phyloP scores from a whole-genome alignment of 805 yeast genomes.

The Yamadazyma paraphyllophila region DNA sequence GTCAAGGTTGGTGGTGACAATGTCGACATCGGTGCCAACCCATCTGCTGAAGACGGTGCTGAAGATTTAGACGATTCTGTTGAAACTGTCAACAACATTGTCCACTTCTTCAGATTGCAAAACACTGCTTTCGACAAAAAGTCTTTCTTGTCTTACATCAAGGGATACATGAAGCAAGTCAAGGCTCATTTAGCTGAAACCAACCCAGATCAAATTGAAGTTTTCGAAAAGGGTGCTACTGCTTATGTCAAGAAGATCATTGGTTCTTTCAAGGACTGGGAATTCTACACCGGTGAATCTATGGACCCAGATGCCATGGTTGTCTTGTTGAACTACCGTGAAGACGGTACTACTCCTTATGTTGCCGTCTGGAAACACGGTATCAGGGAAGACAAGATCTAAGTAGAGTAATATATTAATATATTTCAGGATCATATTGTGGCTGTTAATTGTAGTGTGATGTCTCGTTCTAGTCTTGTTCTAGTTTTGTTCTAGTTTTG shows the following conservation, averaged over 20 bases:
- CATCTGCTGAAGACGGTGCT: constrained; percentile 94
- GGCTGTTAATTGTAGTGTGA: no score
- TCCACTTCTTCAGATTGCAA: constrained; percentile 97
- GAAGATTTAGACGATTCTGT: constrained; percentile 81
- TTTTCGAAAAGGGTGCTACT: constrained; percentile 96
- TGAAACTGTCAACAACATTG: constrained; percentile 96
- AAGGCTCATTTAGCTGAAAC: constrained; percentile 88
- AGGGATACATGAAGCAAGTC: constrained; percentile 97
- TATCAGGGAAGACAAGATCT: constrained; percentile 84
- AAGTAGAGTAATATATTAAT: constrained; percentile 28
- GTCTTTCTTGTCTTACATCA: constrained; percentile 93
- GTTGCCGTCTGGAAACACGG: constrained; percentile 99
- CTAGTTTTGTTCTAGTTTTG: no score
- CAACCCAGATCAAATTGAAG: constrained; percentile 82
- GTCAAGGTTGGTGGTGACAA: constrained; percentile 87
- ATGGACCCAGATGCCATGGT: constrained; percentile 99
- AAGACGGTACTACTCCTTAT: constrained; percentile 97
- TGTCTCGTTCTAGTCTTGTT: no score
- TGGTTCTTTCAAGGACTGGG: constrained; percentile 97
- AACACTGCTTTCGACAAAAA: constrained; percentile 96
- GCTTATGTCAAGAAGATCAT: constrained; percentile 94
- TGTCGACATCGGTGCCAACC: constrained; percentile 99
- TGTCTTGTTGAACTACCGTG: constrained; percentile 98
- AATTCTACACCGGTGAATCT: constrained; percentile 98
- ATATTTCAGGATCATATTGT: not conserved